Conservation (phyloP, 2,329 filamentous ascomycete genomes). For the Aspergillus sojae region DNA sequence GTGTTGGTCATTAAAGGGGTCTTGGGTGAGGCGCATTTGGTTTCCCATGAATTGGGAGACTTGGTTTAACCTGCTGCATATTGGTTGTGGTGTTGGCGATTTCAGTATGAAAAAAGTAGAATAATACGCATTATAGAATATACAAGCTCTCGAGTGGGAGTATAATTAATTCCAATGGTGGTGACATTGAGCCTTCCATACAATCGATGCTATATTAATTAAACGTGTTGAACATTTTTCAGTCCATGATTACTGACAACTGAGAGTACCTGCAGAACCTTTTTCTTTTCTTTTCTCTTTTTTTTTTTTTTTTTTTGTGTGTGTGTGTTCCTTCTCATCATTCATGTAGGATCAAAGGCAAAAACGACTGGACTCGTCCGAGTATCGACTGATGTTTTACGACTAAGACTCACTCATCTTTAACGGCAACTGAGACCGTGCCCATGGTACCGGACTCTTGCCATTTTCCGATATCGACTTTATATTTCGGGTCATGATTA, state of each 20-base stretch:
- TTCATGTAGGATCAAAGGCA: neutral
- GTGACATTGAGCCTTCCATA: neutral
- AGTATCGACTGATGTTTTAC: neutral
- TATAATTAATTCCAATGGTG: neutral
- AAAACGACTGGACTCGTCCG: neutral
- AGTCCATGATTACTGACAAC: neutral
- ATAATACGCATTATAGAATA: neutral
- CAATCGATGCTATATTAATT: neutral
- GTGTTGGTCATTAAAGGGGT: constrained; percentile 48
- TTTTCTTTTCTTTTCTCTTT: neutral
- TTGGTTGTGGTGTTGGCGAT: too few relatives aligned
- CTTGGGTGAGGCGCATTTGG: constrained; percentile 47
- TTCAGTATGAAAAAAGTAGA: neutral
- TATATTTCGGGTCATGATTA: constrained; percentile 12
- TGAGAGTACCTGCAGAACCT: neutral
- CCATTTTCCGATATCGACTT: constrained; percentile 14
- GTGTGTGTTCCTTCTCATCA: neutral
- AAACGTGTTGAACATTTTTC: neutral
- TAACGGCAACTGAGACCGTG: constrained; percentile 9
- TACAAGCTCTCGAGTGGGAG: neutral
- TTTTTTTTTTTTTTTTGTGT: too few relatives aligned
- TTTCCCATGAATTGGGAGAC: constrained; percentile 19
- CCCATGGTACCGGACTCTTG: constrained; percentile 15
- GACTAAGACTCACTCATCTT: neutral
- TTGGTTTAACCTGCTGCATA: neutral